Evolutionary conservation across 2,329 filamentous ascomycete genomes (phyloP), one percentile per base, ranked within the genome.

Genomic region (Aspergillus brunneoviolaceus): DNA sequence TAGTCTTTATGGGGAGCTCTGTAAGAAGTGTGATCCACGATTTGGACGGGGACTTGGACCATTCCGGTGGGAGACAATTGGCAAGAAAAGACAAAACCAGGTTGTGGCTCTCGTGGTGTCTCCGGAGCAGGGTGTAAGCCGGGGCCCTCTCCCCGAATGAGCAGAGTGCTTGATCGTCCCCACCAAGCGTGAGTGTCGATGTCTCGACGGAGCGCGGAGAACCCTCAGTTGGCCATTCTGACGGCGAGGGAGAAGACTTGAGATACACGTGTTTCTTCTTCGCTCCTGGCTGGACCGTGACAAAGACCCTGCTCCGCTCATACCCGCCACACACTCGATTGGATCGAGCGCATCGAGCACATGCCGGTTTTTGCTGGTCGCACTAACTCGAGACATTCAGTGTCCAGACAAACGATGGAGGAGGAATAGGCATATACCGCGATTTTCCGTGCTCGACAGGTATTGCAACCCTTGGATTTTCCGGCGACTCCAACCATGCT

Each of bases 21-120:
- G 70, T 65, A 1, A 76, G 63, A 21, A 70, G 59, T 16, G 64
- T 29, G 10, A 74, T 57, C 74, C 74, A 76, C n/a, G 67, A 61
- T 16, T 55, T 49, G 5, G 57, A 55, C 21, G 61, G 53, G 3
- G 56, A 47, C 6, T 51, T 39, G 5, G 57, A 57, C 27, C 56
- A 48, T 7, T 10, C 35, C 16, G 60, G 58, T 11, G 65, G 66
- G 16, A 67, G 47, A 55, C 67, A 70, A 6, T 61, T 58, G 45
- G 63, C 57, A 21, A 74, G 52, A 54, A 72, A 76, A 29, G 63
- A 60, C 11, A 61, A 56, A 5, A 75, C 58, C 19, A 76, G 67
- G 16, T 72, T 69, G 42, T 73, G 61, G 5, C 73, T 68, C 49
- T 66, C 58, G 21, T 59, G 54, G n/a, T 61, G 27, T 5, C 49